Conservation (phyloP, 2,329 filamentous ascomycete genomes). For the Cercospora zeae-maydis region DNA sequence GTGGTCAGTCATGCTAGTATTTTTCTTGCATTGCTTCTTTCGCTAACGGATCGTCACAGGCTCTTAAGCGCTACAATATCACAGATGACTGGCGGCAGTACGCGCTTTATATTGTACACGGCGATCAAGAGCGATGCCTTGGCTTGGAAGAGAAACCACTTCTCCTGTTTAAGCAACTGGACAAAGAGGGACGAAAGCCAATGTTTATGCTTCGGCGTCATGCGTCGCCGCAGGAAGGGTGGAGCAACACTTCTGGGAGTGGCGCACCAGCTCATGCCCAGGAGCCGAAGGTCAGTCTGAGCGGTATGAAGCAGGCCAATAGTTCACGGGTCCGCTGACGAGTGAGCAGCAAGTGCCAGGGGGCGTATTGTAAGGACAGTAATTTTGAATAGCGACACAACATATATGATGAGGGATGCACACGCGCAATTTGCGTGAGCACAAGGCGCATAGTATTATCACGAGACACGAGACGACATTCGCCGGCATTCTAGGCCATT, state of each 20-base stretch:
- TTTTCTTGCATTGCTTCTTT: background rate
- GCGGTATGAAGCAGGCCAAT: background rate
- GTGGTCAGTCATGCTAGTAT: constrained; percentile 47
- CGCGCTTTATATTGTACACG: constrained; percentile 95
- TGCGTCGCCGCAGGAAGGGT: constrained; percentile 46
- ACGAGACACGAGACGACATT: constrained; percentile 4
- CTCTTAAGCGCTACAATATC: constrained; percentile 97
- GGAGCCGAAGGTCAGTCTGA: constrained; percentile 18
- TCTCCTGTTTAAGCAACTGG: constrained; percentile 93
- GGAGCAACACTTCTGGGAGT: constrained; percentile 27
- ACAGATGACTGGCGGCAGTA: constrained; percentile 97
- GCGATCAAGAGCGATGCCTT: constrained; percentile 93
- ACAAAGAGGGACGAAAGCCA: constrained; percentile 94
- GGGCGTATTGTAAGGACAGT: constrained; percentile 16
- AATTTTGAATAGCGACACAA: background rate
- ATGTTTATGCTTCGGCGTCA: constrained; percentile 94
- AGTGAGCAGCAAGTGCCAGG: constrained; percentile 19
- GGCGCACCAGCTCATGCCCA: constrained; percentile 12
- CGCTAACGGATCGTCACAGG: constrained; percentile 38
- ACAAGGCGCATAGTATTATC: constrained; percentile 8
- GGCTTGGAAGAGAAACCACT: constrained; percentile 89
- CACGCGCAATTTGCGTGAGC: background rate
- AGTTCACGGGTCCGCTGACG: background rate
- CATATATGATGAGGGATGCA: background rate
- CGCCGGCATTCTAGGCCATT: background rate